Base-by-base conservation (phyloP, 2,329 filamentous ascomycete genomes). In the Ambrosiella cleistominuta region DNA sequence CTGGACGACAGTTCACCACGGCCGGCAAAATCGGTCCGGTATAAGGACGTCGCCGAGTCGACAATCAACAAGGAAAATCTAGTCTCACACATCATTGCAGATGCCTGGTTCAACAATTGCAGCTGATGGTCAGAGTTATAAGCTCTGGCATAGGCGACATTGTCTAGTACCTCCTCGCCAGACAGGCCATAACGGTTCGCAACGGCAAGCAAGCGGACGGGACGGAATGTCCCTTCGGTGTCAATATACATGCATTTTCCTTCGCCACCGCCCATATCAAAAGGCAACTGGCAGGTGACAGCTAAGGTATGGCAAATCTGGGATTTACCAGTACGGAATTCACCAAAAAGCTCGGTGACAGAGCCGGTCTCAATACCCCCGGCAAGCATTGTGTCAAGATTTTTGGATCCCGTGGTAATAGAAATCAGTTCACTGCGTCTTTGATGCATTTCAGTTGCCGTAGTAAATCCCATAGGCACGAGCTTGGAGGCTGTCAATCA, bases 71-170 rank as follows among this genome's bases (percentile, higher is more conserved):
- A 78, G 2, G 93, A 97, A 70, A 98, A 98, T 3, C 93, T 83
- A 0, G 93, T 98, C 73, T 98, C 94, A 60, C 90, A 96, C 94
- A 98, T 98, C 93, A 98, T 98, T 62, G 89, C 83, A 1, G 93
- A 86, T 2, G 93, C 94, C 70, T 97, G 91, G 66, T 93, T 93
- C 62, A 98, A 81, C 7, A 98, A 78, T 68, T 95, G 88, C 55
- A 98, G 79, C 70, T 98, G 93, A 70, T 98, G 93, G 64, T 98
- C 93, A 0, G 91, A 97, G 69, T 98, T 98, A 75, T 98, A 98
- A 8, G 93, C 93, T 61, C 93, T 85, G 54, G 94, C 94, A 69
- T 98, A 98, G 2, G 94, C 94, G 59, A 98, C 90, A 64, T 98
- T 98, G 73, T 98, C 94, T 7, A 98, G 78, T 0, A 98, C 93